These are phyloP conservation scores for Debaryomyces subglobosus DNA, from an alignment of 1,139 yeast genomes.

Conservation along the genomic window DNA sequence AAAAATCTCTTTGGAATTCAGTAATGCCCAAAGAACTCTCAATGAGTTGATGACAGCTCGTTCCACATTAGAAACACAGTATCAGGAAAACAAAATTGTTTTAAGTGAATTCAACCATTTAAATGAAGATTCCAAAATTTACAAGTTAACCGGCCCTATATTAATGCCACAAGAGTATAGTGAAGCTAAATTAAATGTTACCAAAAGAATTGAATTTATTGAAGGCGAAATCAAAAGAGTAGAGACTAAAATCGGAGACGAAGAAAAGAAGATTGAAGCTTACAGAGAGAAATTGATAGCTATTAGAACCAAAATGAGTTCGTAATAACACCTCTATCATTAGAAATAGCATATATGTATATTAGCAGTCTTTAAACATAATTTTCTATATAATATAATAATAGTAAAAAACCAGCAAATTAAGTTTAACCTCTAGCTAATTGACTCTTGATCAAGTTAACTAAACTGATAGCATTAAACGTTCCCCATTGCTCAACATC, in stretches of 20 bases:
- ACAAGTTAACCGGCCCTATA: constrained; percentile 90
- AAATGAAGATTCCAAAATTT: constrained; percentile 67
- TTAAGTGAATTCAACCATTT: constrained; percentile 71
- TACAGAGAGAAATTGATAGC: constrained; percentile 53
- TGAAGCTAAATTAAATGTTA: constrained; percentile 83
- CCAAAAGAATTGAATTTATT: constrained; percentile 86
- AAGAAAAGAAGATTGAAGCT: constrained; percentile 54
- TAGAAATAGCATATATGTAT: constrained; percentile 4
- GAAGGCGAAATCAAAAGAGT: constrained; percentile 72
- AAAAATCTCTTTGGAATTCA: constrained; percentile 42
- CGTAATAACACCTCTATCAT: background rate
- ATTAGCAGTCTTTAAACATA: constrained; percentile 3
- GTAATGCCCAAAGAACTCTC: constrained; percentile 35
- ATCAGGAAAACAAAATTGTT: constrained; percentile 92
- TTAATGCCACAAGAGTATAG: constrained; percentile 81
- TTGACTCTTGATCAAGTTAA: constrained; percentile 74
- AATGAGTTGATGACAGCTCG: constrained; percentile 60
- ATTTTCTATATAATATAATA: constrained; percentile 6
- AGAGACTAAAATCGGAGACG: constrained; percentile 56
- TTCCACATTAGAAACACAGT: constrained; percentile 74
- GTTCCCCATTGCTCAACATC: constrained; percentile 73
- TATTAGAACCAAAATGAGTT: constrained; percentile 34
- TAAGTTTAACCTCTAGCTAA: constrained; percentile 56
- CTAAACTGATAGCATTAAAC: constrained; percentile 67
- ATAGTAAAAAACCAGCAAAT: background rate